phyloP scores from a whole-genome alignment of 2,329 filamentous ascomycete genomes.

The Fusarium robinianum region DNA sequence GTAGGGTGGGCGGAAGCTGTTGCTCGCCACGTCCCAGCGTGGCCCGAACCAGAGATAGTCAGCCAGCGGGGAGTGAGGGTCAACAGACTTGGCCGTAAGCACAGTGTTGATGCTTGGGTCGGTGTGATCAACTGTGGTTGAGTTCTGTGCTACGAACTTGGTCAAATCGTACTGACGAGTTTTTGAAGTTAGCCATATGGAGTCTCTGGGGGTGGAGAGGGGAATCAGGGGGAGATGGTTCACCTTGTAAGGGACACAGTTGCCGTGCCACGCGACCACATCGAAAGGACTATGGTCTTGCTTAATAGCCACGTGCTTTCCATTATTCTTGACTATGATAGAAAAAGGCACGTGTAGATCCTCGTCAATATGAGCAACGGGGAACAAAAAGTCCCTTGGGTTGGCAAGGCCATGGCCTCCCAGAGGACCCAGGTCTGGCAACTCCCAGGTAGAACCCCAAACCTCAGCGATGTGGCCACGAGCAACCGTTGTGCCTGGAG shows the following conservation, averaged over 20 bases:
- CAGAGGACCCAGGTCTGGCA: slow-evolving; percentile 4
- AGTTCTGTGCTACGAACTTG: slow-evolving; percentile 13
- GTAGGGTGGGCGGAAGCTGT: slow-evolving; percentile 6
- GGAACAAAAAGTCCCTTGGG: slow-evolving; percentile 13
- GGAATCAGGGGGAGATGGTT: accelerated
- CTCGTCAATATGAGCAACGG: slow-evolving; percentile 9
- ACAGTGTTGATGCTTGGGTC: slow-evolving; percentile 15
- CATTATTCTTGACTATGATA: slow-evolving; percentile 11
- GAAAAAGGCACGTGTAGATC: slow-evolving; percentile 3
- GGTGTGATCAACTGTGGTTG: slow-evolving; percentile 12
- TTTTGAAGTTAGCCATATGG: not conserved
- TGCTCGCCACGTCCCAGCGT: not conserved
- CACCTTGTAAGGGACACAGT: slow-evolving; percentile 17
- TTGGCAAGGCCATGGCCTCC: slow-evolving; percentile 16
- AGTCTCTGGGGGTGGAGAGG: not conserved
- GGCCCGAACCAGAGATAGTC: slow-evolving; percentile 17
- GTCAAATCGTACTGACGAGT: slow-evolving; percentile 14
- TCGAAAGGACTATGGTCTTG: slow-evolving; percentile 20
- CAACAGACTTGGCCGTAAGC: slow-evolving; percentile 7
- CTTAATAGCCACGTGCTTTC: slow-evolving; percentile 11
- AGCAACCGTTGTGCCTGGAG: not conserved
- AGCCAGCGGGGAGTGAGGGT: slow-evolving; percentile 1
- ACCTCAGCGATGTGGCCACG: slow-evolving; percentile 11
- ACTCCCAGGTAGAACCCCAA: slow-evolving; percentile 17
- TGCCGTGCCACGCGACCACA: slow-evolving; percentile 19